A percentile compares a stretch with the other conserved stretches of the same genome.
Conservation (phyloP, 1,139 yeast species). For the Suhomyces yuchorum region DNA sequence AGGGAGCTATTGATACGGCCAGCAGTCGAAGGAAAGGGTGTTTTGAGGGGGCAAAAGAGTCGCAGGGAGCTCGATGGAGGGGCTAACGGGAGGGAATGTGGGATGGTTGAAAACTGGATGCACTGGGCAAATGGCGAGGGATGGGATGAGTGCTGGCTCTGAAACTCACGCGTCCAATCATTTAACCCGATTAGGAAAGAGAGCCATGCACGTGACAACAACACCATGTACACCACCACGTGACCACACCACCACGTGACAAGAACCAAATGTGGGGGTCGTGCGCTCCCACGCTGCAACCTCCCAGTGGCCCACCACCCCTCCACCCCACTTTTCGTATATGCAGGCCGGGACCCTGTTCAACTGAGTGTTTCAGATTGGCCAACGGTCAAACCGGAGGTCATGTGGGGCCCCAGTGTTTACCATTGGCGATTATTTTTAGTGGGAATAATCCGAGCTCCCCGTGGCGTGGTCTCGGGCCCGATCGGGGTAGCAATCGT, state of each 20-base stretch:
- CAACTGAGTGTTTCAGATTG: neutral
- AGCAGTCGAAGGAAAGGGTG: neutral
- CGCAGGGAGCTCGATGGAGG: neutral
- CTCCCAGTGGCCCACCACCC: neutral
- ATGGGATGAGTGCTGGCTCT: conserved; percentile 3
- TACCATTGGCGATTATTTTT: neutral
- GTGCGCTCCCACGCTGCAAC: neutral
- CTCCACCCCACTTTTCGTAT: neutral
- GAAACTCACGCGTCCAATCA: conserved; percentile 2
- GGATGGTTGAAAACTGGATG: neutral
- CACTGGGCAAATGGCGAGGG: neutral
- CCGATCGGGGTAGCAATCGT: neutral
- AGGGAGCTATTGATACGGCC: conserved; percentile 2
- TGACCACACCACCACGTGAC: too few species aligned
- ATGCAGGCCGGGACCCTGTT: neutral
- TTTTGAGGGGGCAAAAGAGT: neutral
- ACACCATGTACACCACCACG: neutral
- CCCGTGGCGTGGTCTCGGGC: neutral
- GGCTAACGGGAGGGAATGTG: neutral
- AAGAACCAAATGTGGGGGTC: neutral
- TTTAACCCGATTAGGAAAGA: conserved; percentile 5
- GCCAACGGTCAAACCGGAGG: neutral
- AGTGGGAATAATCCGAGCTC: neutral
- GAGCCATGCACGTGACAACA: neutral
- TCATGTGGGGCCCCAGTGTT: neutral